Evolutionary conservation across 1,284 basidiomycete genomes (phyloP).

Genomic region (Malassezia sp.): DNA sequence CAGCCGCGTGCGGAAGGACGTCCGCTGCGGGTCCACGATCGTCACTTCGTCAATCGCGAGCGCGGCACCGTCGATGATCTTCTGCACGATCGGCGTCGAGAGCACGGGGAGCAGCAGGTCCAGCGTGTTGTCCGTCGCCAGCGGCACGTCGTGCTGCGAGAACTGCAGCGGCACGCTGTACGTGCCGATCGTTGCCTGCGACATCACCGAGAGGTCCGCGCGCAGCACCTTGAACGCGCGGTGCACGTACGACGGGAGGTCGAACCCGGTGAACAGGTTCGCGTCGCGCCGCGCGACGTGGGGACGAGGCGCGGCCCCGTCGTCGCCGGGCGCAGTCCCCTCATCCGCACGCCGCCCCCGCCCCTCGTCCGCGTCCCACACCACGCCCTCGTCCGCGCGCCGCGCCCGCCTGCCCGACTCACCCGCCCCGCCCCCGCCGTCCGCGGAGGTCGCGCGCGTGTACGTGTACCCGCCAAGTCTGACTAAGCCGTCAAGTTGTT

Average conservation of each 20-base stretch:
- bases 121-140: constrained; percentile 56
- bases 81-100: constrained; percentile 68
- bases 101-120: constrained; percentile 61
- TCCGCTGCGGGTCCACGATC: constrained; percentile 48
- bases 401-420: too few relatives aligned
- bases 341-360: too few relatives aligned
- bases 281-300: constrained; percentile 45
- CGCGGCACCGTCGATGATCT: constrained; percentile 56
- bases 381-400: too few relatives aligned
- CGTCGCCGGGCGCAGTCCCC: too few relatives aligned
- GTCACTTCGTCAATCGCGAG: constrained; percentile 47
- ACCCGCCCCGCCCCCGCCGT: too few relatives aligned
- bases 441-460: constrained; percentile 5
- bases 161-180: constrained; percentile 59
- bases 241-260: constrained; percentile 58
- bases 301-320: too few relatives aligned
- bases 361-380: too few relatives aligned
- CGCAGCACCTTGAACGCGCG: constrained; percentile 58
- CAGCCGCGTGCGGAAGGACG: constrained; percentile 56
- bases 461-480: constrained; percentile 57
- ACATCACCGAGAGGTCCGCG: constrained; percentile 56
- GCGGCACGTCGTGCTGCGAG: constrained; percentile 55
- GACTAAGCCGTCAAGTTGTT: constrained; percentile 61
- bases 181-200: constrained; percentile 57
- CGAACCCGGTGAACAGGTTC: constrained; percentile 53